phyloP scores from a whole-genome alignment of 495 filamentous ascomycete species.

The Aspergillus mulundensis region DNA sequence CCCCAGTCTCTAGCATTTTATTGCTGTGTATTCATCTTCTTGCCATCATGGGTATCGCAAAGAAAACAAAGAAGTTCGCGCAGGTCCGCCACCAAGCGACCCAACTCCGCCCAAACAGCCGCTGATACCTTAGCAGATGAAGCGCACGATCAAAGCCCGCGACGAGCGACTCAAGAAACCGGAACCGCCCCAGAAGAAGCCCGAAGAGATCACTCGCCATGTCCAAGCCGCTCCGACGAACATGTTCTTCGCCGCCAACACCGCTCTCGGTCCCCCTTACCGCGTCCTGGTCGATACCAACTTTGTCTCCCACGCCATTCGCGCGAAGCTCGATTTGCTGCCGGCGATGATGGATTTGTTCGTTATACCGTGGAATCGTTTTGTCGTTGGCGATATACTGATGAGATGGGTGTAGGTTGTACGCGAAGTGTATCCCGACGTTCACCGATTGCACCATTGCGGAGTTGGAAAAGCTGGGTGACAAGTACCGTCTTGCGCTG shows the following conservation, averaged over 20 bases:
- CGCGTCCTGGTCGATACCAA: slow-evolving; percentile 81
- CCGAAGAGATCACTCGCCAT: slow-evolving; percentile 31
- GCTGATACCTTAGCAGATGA: slow-evolving; percentile 42
- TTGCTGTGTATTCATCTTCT: not conserved
- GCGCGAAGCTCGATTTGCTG: slow-evolving; percentile 81
- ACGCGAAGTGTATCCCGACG: slow-evolving; percentile 50
- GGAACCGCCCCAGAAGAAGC: slow-evolving; percentile 38
- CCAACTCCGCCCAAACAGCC: not conserved
- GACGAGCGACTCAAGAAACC: slow-evolving; percentile 57
- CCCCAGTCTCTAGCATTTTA: not conserved
- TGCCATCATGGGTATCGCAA: slow-evolving; percentile 55
- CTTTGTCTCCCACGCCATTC: slow-evolving; percentile 87
- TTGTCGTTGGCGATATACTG: slow-evolving; percentile 48
- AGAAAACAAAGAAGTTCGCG: slow-evolving; percentile 63
- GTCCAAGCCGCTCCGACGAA: slow-evolving; percentile 73
- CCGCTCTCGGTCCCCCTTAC: slow-evolving; percentile 86
- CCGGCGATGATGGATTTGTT: slow-evolving; percentile 78
- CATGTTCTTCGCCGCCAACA: slow-evolving; percentile 95
- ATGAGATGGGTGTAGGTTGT: slow-evolving; percentile 53
- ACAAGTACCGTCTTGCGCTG: slow-evolving; percentile 83
- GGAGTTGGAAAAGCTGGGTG: slow-evolving; percentile 88
- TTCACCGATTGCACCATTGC: slow-evolving; percentile 53
- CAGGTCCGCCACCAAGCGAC: slow-evolving; percentile 22
- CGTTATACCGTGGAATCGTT: slow-evolving; percentile 39
- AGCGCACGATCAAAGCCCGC: slow-evolving; percentile 57